Evolutionary conservation across 768 basidiomycete species (phyloP), one percentile per base, ranked within the genome.

Genomic region (Ephemerocybe angulata): DNA sequence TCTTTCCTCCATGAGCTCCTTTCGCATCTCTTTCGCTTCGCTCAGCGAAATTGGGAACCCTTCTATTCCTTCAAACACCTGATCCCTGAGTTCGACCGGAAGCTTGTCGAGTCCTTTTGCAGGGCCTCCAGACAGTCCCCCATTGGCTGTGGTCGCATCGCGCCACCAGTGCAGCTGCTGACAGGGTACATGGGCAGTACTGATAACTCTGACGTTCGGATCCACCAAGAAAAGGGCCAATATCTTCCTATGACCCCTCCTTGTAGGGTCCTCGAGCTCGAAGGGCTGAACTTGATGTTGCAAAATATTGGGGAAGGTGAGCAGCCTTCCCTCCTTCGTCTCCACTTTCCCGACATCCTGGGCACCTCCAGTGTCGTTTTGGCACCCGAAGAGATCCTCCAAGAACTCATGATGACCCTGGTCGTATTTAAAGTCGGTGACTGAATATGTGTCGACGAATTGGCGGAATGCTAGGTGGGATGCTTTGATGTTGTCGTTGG

Each of bases 171-270:
- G 63, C 31, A 52, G 43, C 52, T 65, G 64, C 53, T 70, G 70
- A 24, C 59, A 60, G 0, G 67, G 67, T 2, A 70, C 62, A 41
- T 65, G 54, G 8, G 62, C 57, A 0, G 69, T 62, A 10, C 67
- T 68, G 19, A 65, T 53, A 7, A 70, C 59, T 25, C 52, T 55
- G 33, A 58, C 38, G 40, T 65, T 58, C 1, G 69, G 68, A 52
- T 76, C 72, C 47, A 74, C 67, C 27, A 76, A 67, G 61, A 72
- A 74, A 11, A 77, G 60, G 1, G 67, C 70, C 12, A 77, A 58
- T 19, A 78, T 71, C 59, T 73, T 78, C 44, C 74, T 63, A 51
- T 72, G 64, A 3, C 75, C 77, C 3, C 70, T 71, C 49, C 68
- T 69, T 15, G 67, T 65, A 0, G 58, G 59, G 58, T 77, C 72